Evolutionary conservation across 306 rosid genomes (phyloP).

Genomic region (Casuarina glauca): DNA sequence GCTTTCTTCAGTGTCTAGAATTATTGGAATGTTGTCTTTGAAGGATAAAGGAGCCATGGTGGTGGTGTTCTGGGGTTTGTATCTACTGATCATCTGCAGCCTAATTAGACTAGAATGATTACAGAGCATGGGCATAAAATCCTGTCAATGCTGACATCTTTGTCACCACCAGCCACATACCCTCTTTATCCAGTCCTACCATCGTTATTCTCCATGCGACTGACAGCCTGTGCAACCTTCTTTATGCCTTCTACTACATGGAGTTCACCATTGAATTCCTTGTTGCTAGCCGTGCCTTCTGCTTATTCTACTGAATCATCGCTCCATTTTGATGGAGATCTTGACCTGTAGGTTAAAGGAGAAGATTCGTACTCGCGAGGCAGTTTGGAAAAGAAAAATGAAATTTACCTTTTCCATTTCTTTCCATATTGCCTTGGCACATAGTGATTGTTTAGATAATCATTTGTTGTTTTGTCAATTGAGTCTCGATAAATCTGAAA

Average conservation of each 20-base stretch:
- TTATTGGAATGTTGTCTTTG: slow-evolving; percentile 37
- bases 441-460: neutral
- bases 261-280: slow-evolving; percentile 95
- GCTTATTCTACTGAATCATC: slow-evolving; percentile 23
- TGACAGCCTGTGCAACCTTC: slow-evolving; percentile 90
- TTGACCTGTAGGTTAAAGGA: too few species aligned
- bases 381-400: too few species aligned
- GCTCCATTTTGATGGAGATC: too few species aligned
- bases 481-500: slow-evolving; percentile 8
- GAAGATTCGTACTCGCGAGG: too few species aligned
- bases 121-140: neutral
- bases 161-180: slow-evolving; percentile 73
- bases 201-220: slow-evolving; percentile 76
- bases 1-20: slow-evolving; percentile 25
- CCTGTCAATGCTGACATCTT: slow-evolving; percentile 78
- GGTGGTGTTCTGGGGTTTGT: neutral
- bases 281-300: slow-evolving; percentile 89
- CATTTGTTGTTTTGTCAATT: neutral
- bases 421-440: neutral
- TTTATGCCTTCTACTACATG: slow-evolving; percentile 92
- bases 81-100: neutral
- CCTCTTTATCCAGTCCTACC: slow-evolving; percentile 66
- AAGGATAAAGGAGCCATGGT: slow-evolving; percentile 55
- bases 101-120: neutral
- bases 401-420: neutral